Evolutionary conservation across 495 filamentous ascomycete genomes (phyloP), one percentile per base, ranked within the genome.

Genomic region (Filosporella fistucella): DNA sequence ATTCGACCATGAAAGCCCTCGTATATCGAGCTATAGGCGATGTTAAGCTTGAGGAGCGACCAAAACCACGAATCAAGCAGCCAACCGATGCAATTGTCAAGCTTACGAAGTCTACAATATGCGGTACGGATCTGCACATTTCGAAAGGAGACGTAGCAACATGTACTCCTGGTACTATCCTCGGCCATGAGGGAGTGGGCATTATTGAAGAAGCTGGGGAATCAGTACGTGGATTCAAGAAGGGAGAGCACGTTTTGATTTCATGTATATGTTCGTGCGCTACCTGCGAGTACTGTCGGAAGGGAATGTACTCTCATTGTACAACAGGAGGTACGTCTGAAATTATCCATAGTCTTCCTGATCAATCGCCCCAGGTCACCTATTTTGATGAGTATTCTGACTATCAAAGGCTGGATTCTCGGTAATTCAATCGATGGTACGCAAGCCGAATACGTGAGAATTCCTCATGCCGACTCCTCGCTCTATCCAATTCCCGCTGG

Each of bases 401-500:
- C 34, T 7, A 7, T 9, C 7, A 37, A 7, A 47, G 70, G 70
- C n/a, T 72, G 67, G 70, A 50, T 60, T 0, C 56, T 74, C 1
- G 69, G 68, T 20, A 62, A 72, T 44, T 54, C 51, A 17, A 67
- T 70, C 44, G 71, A 76, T 52, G 74, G 74, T 13, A 72, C 67
- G 4, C 71, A 76, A 52, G 74, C 72, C 7, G 70, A 76, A 52
- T 77, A 72, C 47, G 69, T 75, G 12, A 56, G 69, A 9, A 67
- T 74, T 25, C 72, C 71, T 13, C 63, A 68, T 54, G 71, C 70
- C 2, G 58, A 68, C 29, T 59, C 49, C 36, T 68, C 64, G 2
- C 54, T 74, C 8, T 64, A 71, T 52, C 45, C 47, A 24, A 48
- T 75, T 5, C 68, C 71, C 2, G 32, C 42, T 10, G 65, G 53